Evolutionary conservation across 805 yeast genomes (phyloP).

Genomic region (Wickerhamomyces canadensis): DNA sequence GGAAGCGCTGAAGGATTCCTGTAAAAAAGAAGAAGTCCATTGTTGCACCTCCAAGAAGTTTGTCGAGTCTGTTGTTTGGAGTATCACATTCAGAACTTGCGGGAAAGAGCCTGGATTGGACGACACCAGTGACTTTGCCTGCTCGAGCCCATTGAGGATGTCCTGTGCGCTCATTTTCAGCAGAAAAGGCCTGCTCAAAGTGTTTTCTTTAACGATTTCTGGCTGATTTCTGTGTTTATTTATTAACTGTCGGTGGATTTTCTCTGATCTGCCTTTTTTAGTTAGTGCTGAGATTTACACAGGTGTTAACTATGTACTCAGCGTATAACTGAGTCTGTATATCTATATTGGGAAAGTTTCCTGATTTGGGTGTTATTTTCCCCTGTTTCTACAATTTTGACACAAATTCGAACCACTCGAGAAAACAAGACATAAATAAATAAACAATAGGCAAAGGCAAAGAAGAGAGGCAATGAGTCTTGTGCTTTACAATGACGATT

Average conservation of each 20-base stretch:
- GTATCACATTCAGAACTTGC: slow-evolving; percentile 12
- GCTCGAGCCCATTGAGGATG: slow-evolving; percentile 8
- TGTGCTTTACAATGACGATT: slow-evolving; percentile 8
- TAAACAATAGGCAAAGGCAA: too few species aligned
- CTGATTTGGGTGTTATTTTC: neutral
- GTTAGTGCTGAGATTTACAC: slow-evolving; percentile 3
- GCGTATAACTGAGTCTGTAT: slow-evolving; percentile 1
- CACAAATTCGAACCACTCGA: too few species aligned
- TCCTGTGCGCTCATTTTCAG: slow-evolving; percentile 8
- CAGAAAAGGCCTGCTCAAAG: too few species aligned
- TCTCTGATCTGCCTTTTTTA: neutral
- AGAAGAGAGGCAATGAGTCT: slow-evolving; percentile 10
- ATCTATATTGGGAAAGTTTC: neutral
- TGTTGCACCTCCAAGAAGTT: slow-evolving; percentile 17
- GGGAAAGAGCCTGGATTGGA: slow-evolving; percentile 13
- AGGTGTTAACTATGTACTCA: neutral
- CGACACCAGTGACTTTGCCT: slow-evolving; percentile 13
- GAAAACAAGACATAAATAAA: too few species aligned
- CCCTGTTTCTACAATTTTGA: too few species aligned
- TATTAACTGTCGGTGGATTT: too few species aligned
- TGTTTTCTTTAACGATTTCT: too few species aligned
- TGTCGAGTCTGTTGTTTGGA: slow-evolving; percentile 9
- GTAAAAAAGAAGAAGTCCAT: slow-evolving; percentile 21
- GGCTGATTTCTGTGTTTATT: too few species aligned
- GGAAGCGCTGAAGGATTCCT: slow-evolving; percentile 17